phyloP scores from a whole-genome alignment of 129 eudicot species.

The Glebionis coronaria region DNA sequence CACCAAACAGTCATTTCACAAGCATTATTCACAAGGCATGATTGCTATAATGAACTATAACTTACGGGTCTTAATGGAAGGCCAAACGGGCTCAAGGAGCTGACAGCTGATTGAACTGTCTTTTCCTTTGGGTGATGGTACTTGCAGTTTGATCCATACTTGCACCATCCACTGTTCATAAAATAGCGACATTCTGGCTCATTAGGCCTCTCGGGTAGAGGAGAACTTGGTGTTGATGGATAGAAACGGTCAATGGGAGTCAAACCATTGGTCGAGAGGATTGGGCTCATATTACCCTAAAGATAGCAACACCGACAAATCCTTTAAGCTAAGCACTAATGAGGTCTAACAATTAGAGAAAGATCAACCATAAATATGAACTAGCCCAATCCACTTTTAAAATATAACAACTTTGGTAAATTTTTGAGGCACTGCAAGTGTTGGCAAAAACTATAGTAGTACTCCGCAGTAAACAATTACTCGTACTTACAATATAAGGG shows the following conservation, averaged over 20 bases:
- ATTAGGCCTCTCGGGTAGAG: slow-evolving; percentile 73
- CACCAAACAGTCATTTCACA: slow-evolving; percentile 10
- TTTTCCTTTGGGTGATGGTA: slow-evolving; percentile 71
- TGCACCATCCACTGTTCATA: slow-evolving; percentile 66
- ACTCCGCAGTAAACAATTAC: not conserved
- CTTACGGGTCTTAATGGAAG: slow-evolving; percentile 82
- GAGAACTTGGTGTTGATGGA: slow-evolving; percentile 27
- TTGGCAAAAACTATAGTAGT: not conserved
- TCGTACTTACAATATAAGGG: slow-evolving; percentile 47
- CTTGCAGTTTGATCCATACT: slow-evolving; percentile 72
- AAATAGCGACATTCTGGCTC: slow-evolving; percentile 79
- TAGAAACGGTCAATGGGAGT: slow-evolving; percentile 32
- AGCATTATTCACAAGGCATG: not conserved
- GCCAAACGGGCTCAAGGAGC: slow-evolving; percentile 58
- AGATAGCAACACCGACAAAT: slow-evolving; percentile 13
- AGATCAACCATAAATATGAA: too few relatives aligned
- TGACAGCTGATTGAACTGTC: slow-evolving; percentile 29
- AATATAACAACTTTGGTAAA: not conserved
- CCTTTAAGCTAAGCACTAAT: not conserved
- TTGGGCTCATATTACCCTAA: slow-evolving; percentile 44
- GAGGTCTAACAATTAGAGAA: not conserved
- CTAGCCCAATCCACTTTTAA: not conserved
- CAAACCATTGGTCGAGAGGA: slow-evolving; percentile 32
- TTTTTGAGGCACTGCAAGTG: not conserved
- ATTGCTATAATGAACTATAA: slow-evolving; percentile 16